These are phyloP conservation scores for Saitozyma podzolica DNA, from an alignment of 768 basidiomycete genomes.

Conservation along the genomic window DNA sequence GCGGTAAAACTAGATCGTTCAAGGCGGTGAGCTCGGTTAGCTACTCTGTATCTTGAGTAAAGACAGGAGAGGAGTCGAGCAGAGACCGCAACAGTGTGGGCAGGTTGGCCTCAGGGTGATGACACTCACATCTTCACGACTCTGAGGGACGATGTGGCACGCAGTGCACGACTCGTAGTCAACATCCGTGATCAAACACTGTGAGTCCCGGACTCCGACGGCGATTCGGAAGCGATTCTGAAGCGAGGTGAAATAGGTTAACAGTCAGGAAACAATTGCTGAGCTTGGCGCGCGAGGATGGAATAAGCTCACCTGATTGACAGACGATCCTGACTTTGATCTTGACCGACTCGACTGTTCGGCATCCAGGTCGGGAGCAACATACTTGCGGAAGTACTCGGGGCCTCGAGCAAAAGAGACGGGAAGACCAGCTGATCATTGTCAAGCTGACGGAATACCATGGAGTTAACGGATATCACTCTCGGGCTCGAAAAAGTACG, in stretches of 20 bases:
- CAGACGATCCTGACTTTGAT: background rate
- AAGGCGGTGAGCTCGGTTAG: no score
- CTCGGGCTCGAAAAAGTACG: no score
- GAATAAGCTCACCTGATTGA: constrained; percentile 1
- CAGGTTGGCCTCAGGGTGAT: no score
- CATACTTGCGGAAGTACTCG: constrained; percentile 1
- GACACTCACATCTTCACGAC: no score
- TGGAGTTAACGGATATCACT: no score
- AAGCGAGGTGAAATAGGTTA: no score
- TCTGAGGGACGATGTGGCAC: background rate
- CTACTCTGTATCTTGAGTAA: no score
- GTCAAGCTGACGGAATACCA: no score
- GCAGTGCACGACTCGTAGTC: background rate
- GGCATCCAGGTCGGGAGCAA: background rate
- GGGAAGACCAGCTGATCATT: no score
- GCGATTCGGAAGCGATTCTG: constrained; percentile 1
- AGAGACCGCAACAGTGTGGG: no score
- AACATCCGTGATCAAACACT: constrained; percentile 1
- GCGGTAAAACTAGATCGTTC: background rate
- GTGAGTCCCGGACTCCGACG: constrained; percentile 1
- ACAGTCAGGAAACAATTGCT: no score
- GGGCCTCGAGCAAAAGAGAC: background rate
- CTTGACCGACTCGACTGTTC: constrained; percentile 1
- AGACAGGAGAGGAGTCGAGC: no score
- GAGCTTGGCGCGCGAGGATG: background rate